These are phyloP conservation scores for Metschnikowia continentalis DNA, from an alignment of 805 yeast genomes.

Conservation along the genomic window DNA sequence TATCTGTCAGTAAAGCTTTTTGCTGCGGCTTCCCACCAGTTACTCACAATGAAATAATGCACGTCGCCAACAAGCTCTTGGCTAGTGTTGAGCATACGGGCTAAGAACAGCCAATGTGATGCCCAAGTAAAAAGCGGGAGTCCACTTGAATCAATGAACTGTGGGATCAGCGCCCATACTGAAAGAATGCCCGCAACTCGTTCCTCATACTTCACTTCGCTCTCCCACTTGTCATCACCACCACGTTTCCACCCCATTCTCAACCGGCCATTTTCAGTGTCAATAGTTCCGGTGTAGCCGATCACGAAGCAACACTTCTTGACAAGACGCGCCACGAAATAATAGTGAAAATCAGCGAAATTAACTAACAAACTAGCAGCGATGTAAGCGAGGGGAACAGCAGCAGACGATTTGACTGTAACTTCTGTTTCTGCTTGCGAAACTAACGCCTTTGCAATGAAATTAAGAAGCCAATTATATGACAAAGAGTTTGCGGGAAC, in stretches of 20 bases:
- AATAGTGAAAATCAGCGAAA: constrained; percentile 50
- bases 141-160: constrained; percentile 24
- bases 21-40: constrained; percentile 92
- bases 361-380: constrained; percentile 49
- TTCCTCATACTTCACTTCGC: constrained; percentile 71
- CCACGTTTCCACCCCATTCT: constrained; percentile 85
- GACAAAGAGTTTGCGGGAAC: constrained; percentile 47
- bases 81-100: constrained; percentile 64
- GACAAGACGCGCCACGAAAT: constrained; percentile 71
- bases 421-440: constrained; percentile 94
- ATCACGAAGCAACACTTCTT: constrained; percentile 88
- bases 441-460: constrained; percentile 78
- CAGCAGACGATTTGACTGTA: constrained; percentile 68
- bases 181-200: constrained; percentile 83
- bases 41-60: constrained; percentile 66
- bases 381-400: constrained; percentile 73
- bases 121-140: constrained; percentile 33
- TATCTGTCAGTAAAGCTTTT: constrained; percentile 49
- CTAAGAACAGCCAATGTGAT: constrained; percentile 63
- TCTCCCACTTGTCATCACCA: constrained; percentile 49
- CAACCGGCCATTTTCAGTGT: constrained; percentile 74
- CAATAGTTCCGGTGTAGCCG: constrained; percentile 72
- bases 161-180: constrained; percentile 71
- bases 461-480: constrained; percentile 72
- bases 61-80: constrained; percentile 51